Evolutionary conservation across 1,284 basidiomycete genomes (phyloP), one percentile per base, ranked within the genome.

Genomic region (Cystobasidium sp.): DNA sequence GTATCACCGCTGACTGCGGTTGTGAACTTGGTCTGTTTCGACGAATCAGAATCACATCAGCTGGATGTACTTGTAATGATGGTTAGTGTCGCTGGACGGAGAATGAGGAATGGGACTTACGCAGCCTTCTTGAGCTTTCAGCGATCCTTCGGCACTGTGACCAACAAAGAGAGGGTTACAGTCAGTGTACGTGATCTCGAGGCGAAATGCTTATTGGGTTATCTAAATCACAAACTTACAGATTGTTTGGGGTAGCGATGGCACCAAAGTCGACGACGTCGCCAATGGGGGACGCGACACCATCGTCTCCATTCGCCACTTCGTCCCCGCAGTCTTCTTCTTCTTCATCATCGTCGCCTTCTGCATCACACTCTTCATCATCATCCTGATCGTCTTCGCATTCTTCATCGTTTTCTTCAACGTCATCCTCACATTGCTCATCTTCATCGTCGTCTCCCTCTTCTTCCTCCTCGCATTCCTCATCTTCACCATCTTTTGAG

Each of bases 311-410:
- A 31, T 65, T 31, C 31, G 31, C 1, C 31, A 2, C 65, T 37
- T 56, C 37, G 0, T 59, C 37, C 16, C 41, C 51, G 64, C 64
- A 41, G 3, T 68, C 66, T 24, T 58, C 66, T 4, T 68, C 64
- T 31, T 52, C 64, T 43, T 66, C 46, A 12, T 31, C 14, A 14
- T 43, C n/a, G n/a, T n/a, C n/a, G n/a, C n/a, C 65, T 52, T 56
- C 31, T 3, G 44, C 37, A n/a, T 53, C 49, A 49, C 63, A 39
- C 6, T 68, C 66, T 22, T 68, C 66, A 14, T 67, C 64, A 12
- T 52, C 64, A 49, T 66, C 46, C n/a, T n/a, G n/a, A n/a, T 68
- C 66, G 10, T 31, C 49, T 10, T 68, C 64, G 20, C 64, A 66
- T 43, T 66, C 64, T 53, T 53, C 64, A n/a, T 46, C 64, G 41